Base-by-base conservation (phyloP, 1,284 basidiomycete species). In the Coniferiporia weirii region DNA sequence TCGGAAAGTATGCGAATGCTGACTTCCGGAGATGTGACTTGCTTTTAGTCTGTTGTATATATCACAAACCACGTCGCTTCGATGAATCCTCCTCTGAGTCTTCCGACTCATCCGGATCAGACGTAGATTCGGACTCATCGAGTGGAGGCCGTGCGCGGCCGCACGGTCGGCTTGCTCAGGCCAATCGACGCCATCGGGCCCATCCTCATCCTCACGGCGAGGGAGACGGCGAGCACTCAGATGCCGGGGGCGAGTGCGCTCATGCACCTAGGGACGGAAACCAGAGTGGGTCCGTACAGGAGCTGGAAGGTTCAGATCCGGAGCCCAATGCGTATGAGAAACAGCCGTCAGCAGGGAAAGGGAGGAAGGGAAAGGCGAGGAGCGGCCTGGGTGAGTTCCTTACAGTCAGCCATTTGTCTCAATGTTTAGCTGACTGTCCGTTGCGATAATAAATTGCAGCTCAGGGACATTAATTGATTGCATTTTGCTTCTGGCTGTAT, bases 21-120 rank as follows among this genome's bases (percentile, higher is more conserved):
- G n/a, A 48, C 4, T 53, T 12, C 6, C 10, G 8, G 7, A 27
- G 49, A 22, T 53, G 51, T 52, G 38, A 43, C 34, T 50, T 53
- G 15, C 48, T 43, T 48, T 43, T 61, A 94, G 92, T 94, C 58
- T 94, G 92, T 68, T 94, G 92, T 70, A 93, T 94, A 66, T 94
- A 92, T 70, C 89, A 92, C 69, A 91, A 88, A 68, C 87, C 89
- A 0, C 80, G 80, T 61, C 72, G 67, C 53, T 92, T 90, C 63
- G 90, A 91, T 72, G 90, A 93, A 70, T 91, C 89, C 19, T 84
- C 80, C 44, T 87, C 88, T 60, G 81, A 84, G 54, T 79, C 78
- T 3, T 82, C 79, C 0, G 80, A 77, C 43, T 79, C 79, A 0
- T 70, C 72, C 6, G 74, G 74, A 51, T 77, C 76, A 8, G 76